These are phyloP conservation scores for Syzygium jambos DNA, from an alignment of 345 rosid species.

Conservation along the genomic window DNA sequence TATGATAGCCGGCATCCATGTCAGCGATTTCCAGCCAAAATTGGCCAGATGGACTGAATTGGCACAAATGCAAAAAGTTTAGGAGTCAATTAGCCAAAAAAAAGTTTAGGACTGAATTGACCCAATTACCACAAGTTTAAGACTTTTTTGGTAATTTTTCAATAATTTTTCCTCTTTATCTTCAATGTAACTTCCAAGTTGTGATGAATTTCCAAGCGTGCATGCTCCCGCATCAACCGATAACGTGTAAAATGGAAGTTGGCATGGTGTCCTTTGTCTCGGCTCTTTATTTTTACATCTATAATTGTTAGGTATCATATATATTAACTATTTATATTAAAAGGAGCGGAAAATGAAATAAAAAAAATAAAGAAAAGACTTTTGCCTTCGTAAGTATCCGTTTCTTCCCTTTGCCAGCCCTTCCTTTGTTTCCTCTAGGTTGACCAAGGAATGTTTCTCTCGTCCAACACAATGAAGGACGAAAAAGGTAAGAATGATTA, in stretches of 20 bases:
- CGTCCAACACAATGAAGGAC: not conserved
- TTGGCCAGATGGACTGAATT: no score
- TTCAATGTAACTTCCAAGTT: not conserved
- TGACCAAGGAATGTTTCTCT: not conserved
- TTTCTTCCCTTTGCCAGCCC: not conserved
- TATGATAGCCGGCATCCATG: no score
- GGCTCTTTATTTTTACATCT: not conserved
- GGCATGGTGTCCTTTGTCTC: not conserved
- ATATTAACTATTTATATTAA: no score
- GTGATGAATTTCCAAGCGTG: not conserved
- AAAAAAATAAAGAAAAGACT: not conserved
- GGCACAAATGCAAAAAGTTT: no score
- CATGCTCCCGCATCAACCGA: not conserved
- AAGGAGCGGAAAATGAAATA: not conserved
- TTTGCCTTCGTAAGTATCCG: not conserved
- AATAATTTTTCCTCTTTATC: not conserved
- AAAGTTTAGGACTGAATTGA: no score
- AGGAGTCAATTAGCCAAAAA: no score
- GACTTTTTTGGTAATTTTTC: no score
- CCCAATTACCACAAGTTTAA: no score
- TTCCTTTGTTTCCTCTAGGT: not conserved
- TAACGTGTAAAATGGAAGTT: not conserved
- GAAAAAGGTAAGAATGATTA: not conserved
- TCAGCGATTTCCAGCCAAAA: no score
- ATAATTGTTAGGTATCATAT: not conserved